Conservation (phyloP, 192 early-diverging fungal species). For the Mortierella hygrophila region DNA sequence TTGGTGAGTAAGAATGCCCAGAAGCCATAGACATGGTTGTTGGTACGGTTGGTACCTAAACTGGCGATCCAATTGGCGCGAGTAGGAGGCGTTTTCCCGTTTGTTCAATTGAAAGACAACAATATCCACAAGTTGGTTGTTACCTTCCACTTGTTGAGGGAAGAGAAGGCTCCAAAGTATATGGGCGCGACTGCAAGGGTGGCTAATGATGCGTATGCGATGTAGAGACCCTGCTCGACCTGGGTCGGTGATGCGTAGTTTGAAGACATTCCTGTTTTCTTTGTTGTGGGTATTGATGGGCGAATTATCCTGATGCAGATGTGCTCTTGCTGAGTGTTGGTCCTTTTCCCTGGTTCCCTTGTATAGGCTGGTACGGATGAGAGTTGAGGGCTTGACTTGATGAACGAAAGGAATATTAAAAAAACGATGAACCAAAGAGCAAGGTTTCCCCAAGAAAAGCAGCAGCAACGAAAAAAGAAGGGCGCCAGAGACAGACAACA, state of each 20-base stretch:
- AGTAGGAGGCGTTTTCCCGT: background rate
- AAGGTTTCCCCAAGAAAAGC: too few species aligned
- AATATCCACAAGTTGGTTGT: background rate
- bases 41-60: too few species aligned
- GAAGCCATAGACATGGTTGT: background rate
- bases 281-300: background rate
- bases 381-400: too few species aligned
- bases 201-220: constrained; percentile 85
- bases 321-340: too few species aligned
- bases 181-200: constrained; percentile 89
- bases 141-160: constrained; percentile 71
- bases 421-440: too few species aligned
- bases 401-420: too few species aligned
- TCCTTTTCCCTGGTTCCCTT: too few species aligned
- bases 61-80: background rate
- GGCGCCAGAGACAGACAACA: too few species aligned
- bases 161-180: constrained; percentile 82
- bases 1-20: background rate
- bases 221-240: constrained; percentile 63
- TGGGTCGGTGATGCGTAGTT: constrained; percentile 8
- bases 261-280: background rate
- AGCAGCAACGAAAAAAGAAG: too few species aligned
- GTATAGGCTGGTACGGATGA: too few species aligned
- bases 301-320: background rate
- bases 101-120: constrained; percentile 30